Base-by-base conservation (phyloP, 805 yeast genomes). In the Sugiyamaella lignohabitans region DNA sequence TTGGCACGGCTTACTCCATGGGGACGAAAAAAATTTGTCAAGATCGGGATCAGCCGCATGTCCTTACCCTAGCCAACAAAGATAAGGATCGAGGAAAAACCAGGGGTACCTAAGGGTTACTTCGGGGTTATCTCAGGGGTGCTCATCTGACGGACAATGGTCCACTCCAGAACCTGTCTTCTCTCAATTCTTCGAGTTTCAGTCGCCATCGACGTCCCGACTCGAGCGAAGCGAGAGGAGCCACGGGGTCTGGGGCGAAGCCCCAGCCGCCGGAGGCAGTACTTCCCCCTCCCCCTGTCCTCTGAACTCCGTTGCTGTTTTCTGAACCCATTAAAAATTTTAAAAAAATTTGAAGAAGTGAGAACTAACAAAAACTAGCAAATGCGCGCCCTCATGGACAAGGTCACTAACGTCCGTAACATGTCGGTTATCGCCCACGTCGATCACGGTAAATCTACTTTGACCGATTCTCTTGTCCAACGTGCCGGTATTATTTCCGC, bases 391-490 rank as follows among this genome's bases (percentile, higher is more conserved):
- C 83, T 91, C 76, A 91, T 91, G 98, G 98, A 93, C 94, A 84
- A 84, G 78, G 96, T 89, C 80, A 84, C 97, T 76, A 91, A 91
- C 73, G 97, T 93, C 70, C 96, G 98, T 82, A 93, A 93, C 94
- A 93, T 91, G 95, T 91, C 98, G 76, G 98, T 91, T 75, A 93
- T 93, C 84, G 98, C 98, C 69, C 98, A 91, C 80, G 98, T 91
- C 85, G 98, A 91, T 82, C 98, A 93, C 82, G 98, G 98, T 79
- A 91, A 91, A 76, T 89, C 97, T 62, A 91, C 98, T 66, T 83
- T 91, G 75, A 91, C 98, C 75, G 98, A 91, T 77, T 93, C 98
- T 59, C 84, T 91, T 71, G 98, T 91, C 66, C 98, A 91, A 80
- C 84, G 84, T 69, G 98, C 98, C 63, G 98, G 98, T 87, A 91